Evolutionary conservation across 179 eudicot genomes (phyloP), one percentile per base, ranked within the genome.

Genomic region (Patellifolia procumbens): DNA sequence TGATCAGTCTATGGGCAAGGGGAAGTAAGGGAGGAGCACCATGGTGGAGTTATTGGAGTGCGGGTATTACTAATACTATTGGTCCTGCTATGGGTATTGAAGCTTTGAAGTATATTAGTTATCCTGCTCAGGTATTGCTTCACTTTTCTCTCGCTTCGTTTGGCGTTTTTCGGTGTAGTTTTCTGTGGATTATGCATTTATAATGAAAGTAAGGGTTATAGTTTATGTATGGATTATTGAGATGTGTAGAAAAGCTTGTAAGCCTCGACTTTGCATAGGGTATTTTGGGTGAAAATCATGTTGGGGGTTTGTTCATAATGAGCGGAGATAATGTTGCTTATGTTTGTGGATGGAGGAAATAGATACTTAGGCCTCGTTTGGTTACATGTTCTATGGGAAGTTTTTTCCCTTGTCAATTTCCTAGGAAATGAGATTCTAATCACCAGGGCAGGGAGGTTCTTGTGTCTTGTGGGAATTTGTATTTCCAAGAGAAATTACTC

Each of bases 21-120:
- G 86, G 92, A 72, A 86, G 85, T 70, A 73, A 81, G 64, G 91
- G 85, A 24, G 97, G 92, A 82, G 97, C 99, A 73, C 97, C 97
- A 15, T 91, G 93, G 97, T 91, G 97, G 95, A 90, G 90, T 86
- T 94, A 86, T 79, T 92, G 99, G 97, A 89, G 97, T 86, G 99
- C 97, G 10, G 97, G 97, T 51, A 90, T 95, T 73, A 95, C 97
- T 19, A 95, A 95, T 78, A 90, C 99, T 0, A 93, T 95, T 78
- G 97, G 99, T 13, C 99, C 99, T 0, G 99, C 99, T 59, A 93
- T 95, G 99, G 97, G 99, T 22, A 95, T 95, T 79, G 97, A 95
- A 74, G 97, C 97, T 10, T 79, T 93, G 83, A 95, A 93, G 83
- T 95, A 93, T 78, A 95, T 93, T 58, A 95, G 97, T 79, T 95